Evolutionary conservation across 768 basidiomycete species (phyloP), one percentile per base, ranked within the genome.

Genomic region (Leucogyrophana mollusca): DNA sequence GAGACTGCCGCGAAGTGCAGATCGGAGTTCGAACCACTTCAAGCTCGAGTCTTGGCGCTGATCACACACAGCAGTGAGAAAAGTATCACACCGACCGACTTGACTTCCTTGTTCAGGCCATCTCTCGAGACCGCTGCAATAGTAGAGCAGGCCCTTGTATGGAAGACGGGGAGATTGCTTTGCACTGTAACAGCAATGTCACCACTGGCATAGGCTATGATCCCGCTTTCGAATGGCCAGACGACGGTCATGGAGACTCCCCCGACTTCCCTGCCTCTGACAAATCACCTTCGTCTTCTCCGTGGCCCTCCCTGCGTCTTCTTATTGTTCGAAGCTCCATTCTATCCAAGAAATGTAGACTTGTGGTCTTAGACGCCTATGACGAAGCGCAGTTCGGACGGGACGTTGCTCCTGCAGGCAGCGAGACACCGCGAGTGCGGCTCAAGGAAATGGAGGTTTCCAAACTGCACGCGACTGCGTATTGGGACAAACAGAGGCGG

Each of bases 371-470:
- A 34, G 78, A 87, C 40, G 71, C 76, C 4, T 79, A 81, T 56
- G 65, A 73, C 9, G 83, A 89, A 60, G 70, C 83, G 4, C 83
- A 90, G 55, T 71, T 93, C 47, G 90, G 90, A 13, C 74, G 90
- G 27, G 90, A 93, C 60, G 62, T 73, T 34, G 70, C 79, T 1
- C 66, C 74, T 2, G 50, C 68, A 32, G 81, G 79, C 9, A 74
- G 70, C 20, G 66, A 68, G 9, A 79, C 65, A 4, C 85, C 87
- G 9, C 74, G 82, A 22, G 71, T 93, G 44, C 79, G 90, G 36
- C 66, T 93, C 27, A 89, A 86, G 65, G 89, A 92, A 67, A 85
- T 93, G 82, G 77, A 79, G 50, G 87, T 91, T 9, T 90, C 87
- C 2, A 92, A 91, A 64, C 53, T 85, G 43, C 90, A 93, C 57